Conservation (phyloP, 352 stramenopile genomes). For the Globisporangium solare region DNA sequence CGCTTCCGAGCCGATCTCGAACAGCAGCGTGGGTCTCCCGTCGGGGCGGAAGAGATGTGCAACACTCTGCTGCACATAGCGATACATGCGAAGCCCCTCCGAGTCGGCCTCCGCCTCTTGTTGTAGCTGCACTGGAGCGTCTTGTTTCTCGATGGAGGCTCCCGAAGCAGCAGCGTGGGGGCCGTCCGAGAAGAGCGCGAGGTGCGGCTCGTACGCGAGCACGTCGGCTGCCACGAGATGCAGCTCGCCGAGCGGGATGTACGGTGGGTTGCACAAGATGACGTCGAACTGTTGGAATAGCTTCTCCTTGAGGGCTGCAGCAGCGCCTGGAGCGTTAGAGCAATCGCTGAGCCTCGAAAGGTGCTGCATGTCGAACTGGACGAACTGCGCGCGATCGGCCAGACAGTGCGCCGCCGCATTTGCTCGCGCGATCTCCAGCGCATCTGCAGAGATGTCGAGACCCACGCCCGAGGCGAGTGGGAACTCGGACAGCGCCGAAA, state of each 20-base stretch:
- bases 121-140: background rate
- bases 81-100: conserved; percentile 55
- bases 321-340: background rate
- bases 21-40: conserved; percentile 18
- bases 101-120: conserved; percentile 13
- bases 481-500: conserved; percentile 60
- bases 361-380: conserved; percentile 35
- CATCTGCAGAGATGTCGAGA: conserved; percentile 50
- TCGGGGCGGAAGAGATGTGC: conserved; percentile 24
- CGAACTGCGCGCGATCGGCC: conserved; percentile 10
- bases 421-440: conserved; percentile 41
- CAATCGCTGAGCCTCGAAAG: conserved; percentile 6
- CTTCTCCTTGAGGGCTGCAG: background rate
- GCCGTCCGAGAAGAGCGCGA: conserved; percentile 64
- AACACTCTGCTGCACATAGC: conserved; percentile 26
- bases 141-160: background rate
- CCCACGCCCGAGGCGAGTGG: conserved; percentile 45
- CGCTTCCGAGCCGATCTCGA: conserved; percentile 56
- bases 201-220: conserved; percentile 61
- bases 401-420: conserved; percentile 36
- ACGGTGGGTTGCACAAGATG: conserved; percentile 70
- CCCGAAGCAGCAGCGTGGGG: conserved; percentile 7
- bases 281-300: conserved; percentile 55
- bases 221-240: conserved; percentile 55
- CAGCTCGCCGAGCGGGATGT: conserved; percentile 55